phyloP scores from a whole-genome alignment of 2,329 filamentous ascomycete species.

The Mycosphaerelloides madeirae region DNA sequence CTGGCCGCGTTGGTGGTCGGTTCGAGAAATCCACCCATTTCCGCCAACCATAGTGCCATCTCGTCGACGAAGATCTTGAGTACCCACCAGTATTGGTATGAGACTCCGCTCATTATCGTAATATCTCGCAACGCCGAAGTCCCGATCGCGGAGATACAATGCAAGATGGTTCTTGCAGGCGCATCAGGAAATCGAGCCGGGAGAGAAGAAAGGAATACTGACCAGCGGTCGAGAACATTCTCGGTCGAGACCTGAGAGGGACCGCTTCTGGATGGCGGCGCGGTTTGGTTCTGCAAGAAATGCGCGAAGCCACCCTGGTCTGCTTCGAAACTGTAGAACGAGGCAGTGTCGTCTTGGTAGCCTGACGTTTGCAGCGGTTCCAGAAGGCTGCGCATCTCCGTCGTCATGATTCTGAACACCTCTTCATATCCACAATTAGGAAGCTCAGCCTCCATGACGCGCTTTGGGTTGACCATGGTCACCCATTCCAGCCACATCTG shows the following conservation, averaged over 20 bases:
- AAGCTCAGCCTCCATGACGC: conserved; percentile 53
- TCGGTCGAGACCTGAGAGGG: conserved; percentile 42
- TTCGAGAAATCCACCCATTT: conserved; percentile 81
- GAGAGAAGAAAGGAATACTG: conserved; percentile 64
- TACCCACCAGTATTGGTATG: conserved; percentile 90
- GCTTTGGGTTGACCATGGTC: conserved; percentile 53
- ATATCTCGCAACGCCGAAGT: conserved; percentile 76
- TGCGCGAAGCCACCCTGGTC: conserved; percentile 40
- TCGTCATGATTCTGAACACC: conserved; percentile 52
- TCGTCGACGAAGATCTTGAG: conserved; percentile 95
- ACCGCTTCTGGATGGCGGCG: conserved; percentile 20
- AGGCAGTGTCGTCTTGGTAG: conserved; percentile 33
- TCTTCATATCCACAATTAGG: conserved; percentile 52
- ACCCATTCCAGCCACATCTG: conserved; percentile 96
- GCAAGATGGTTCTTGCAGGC: conserved; percentile 66
- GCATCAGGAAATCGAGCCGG: conserved; percentile 70
- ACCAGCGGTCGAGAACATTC: conserved; percentile 74
- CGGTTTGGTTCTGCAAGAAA: conserved; percentile 33
- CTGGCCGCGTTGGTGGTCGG: conserved; percentile 19
- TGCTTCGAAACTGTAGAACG: conserved; percentile 39
- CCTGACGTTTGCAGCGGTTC: conserved; percentile 55
- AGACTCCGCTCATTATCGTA: conserved; percentile 70
- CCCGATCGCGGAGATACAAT: conserved; percentile 69
- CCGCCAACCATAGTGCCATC: conserved; percentile 84
- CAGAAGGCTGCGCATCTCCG: conserved; percentile 65